Conservation (phyloP, 805 yeast genomes). For the Vanderwaltozyma polyspora region DNA sequence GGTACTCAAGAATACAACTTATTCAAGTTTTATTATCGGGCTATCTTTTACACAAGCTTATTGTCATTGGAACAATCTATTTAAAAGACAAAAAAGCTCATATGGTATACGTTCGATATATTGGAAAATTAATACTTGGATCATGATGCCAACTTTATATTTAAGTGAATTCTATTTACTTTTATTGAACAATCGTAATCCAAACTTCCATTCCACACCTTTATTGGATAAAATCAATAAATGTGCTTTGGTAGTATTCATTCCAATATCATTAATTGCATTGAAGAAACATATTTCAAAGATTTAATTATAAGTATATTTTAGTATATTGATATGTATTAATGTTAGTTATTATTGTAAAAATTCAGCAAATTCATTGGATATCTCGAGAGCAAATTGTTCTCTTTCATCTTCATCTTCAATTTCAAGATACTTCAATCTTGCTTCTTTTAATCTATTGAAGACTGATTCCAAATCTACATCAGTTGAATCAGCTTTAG, state of each 20-base stretch:
- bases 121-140: constrained; percentile 15
- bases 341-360: constrained; percentile 3
- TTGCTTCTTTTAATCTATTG: constrained; percentile 12
- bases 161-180: constrained; percentile 24
- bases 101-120: no score
- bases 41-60: constrained; percentile 19
- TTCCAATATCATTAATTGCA: constrained; percentile 20
- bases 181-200: constrained; percentile 18
- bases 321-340: no score
- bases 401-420: constrained; percentile 9
- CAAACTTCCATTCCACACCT: constrained; percentile 17
- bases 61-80: constrained; percentile 21
- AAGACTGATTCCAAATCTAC: constrained; percentile 1
- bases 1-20: constrained; percentile 21
- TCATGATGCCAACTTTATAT: constrained; percentile 18
- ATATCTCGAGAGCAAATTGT: constrained; percentile 13
- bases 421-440: constrained; percentile 7
- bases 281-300: constrained; percentile 11
- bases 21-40: constrained; percentile 21
- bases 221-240: constrained; percentile 17
- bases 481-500: background rate
- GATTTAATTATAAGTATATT: no score
- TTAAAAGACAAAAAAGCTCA: constrained; percentile 11
- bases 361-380: constrained; percentile 13
- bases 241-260: constrained; percentile 14